Evolutionary conservation across 495 filamentous ascomycete genomes (phyloP).

Genomic region (Ramalina peruviana): DNA sequence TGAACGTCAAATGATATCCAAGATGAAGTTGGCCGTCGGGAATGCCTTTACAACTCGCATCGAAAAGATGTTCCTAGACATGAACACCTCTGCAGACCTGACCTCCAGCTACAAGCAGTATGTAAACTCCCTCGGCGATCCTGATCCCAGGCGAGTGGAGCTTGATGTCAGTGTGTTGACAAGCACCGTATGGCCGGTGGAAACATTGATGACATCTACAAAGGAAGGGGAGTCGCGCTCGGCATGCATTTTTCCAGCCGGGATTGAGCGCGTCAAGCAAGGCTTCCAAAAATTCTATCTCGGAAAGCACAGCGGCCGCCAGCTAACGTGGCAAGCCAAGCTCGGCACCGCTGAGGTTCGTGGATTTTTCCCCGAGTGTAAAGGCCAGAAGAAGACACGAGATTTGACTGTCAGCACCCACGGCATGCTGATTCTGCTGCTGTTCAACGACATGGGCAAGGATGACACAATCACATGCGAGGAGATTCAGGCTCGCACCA

Average conservation of each 20-base stretch:
- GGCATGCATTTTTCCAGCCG: conserved; percentile 53
- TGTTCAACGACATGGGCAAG: conserved; percentile 69
- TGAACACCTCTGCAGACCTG: conserved; percentile 81
- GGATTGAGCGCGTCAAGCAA: conserved; percentile 62
- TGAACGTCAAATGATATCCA: conserved; percentile 88
- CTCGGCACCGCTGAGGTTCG: conserved; percentile 82
- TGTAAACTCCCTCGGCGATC: conserved; percentile 46
- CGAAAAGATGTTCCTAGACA: conserved; percentile 98
- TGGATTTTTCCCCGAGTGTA: conserved; percentile 60
- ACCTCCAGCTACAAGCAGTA: conserved; percentile 59
- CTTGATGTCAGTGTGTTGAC: conserved; percentile 77
- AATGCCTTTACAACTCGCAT: conserved; percentile 86
- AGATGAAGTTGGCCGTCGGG: conserved; percentile 91
- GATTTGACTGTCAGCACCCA: conserved; percentile 90
- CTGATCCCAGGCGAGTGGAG: conserved; percentile 55
- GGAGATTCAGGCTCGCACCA: conserved; percentile 71
- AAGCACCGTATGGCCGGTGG: conserved; percentile 86
- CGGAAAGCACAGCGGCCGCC: conserved; percentile 70
- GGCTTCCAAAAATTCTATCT: conserved; percentile 88
- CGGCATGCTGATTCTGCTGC: conserved; percentile 74
- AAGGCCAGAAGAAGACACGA: conserved; percentile 56
- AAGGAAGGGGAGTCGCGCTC: conserved; percentile 37
- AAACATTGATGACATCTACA: conserved; percentile 52
- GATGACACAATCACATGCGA: conserved; percentile 59
- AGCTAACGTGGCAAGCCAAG: conserved; percentile 69